phyloP scores from a whole-genome alignment of 306 rosid species.

The Pyrus bretschneideri region DNA sequence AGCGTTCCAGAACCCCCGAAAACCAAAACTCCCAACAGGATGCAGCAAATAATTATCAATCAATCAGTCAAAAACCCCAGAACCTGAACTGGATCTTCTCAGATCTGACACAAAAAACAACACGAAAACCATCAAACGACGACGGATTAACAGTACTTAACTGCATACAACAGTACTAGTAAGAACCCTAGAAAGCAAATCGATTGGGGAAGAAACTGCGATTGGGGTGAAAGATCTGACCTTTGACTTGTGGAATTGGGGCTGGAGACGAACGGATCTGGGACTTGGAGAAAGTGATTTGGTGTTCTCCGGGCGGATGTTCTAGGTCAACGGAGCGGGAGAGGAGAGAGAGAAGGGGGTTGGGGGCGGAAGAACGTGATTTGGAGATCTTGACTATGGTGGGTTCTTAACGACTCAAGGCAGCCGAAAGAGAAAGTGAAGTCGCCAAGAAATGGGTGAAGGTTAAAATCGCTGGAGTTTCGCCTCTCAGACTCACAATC shows the following conservation, averaged over 20 bases:
- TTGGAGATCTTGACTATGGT: constrained; percentile 5
- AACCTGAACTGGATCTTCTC: constrained; percentile 31
- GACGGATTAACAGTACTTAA: neutral
- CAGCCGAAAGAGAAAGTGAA: constrained; percentile 6
- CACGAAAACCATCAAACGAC: neutral
- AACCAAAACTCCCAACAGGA: neutral
- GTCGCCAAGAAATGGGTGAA: constrained; percentile 3
- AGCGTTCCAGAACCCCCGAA: constrained; percentile 16
- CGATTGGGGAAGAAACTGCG: constrained; percentile 10
- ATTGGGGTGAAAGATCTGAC: constrained; percentile 38
- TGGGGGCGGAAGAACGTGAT: neutral
- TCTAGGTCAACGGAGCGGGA: constrained; percentile 48
- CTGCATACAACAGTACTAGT: neutral
- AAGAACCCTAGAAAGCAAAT: constrained; percentile 30
- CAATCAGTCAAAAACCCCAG: neutral
- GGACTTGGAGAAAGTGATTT: neutral
- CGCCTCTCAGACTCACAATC: neutral
- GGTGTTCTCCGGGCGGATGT: constrained; percentile 5
- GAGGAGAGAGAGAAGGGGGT: neutral
- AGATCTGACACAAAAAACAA: constrained; percentile 47
- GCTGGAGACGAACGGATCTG: constrained; percentile 31
- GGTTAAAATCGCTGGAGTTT: neutral
- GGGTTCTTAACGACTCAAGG: constrained; percentile 19
- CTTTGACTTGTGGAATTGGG: constrained; percentile 23
- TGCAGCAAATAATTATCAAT: constrained; percentile 2